Conservation (phyloP, 805 yeast genomes). For the Ogataea siamensis region DNA sequence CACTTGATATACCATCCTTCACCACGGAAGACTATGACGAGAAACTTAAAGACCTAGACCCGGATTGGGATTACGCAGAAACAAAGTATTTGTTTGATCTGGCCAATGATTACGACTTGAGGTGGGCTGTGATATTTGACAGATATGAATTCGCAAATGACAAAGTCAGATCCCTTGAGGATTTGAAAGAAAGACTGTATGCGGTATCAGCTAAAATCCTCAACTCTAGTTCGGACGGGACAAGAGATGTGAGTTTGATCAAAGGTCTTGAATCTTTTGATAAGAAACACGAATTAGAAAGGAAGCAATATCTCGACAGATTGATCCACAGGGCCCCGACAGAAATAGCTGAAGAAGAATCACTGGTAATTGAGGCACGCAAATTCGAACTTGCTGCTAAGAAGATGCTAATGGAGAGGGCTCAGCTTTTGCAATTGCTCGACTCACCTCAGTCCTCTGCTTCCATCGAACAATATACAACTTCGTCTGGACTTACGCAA, state of each 20-base stretch:
- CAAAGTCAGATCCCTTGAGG: constrained; percentile 62
- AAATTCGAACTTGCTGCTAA: constrained; percentile 91
- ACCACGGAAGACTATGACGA: constrained; percentile 56
- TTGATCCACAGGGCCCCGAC: constrained; percentile 85
- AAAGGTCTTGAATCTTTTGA: constrained; percentile 64
- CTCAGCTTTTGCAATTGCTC: constrained; percentile 68
- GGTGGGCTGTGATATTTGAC: constrained; percentile 70
- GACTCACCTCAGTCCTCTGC: constrained; percentile 87
- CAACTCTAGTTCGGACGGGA: constrained; percentile 34
- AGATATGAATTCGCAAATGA: constrained; percentile 48
- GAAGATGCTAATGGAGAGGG: constrained; percentile 80
- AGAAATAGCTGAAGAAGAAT: constrained; percentile 97
- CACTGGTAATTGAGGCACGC: constrained; percentile 86
- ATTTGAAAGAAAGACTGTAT: constrained; percentile 80
- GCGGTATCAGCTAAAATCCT: constrained; percentile 58
- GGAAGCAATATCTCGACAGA: constrained; percentile 78
- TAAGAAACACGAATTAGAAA: constrained; percentile 66
- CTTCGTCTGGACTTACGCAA: constrained; percentile 88
- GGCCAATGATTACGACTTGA: constrained; percentile 55
- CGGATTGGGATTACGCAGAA: constrained; percentile 72
- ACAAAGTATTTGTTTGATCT: constrained; percentile 75
- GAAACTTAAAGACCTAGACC: constrained; percentile 35
- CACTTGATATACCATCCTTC: constrained; percentile 67
- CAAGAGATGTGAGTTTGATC: constrained; percentile 46
- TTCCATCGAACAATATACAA: constrained; percentile 68